Conservation (phyloP, 495 filamentous ascomycete species). For the Podospora sp. region DNA sequence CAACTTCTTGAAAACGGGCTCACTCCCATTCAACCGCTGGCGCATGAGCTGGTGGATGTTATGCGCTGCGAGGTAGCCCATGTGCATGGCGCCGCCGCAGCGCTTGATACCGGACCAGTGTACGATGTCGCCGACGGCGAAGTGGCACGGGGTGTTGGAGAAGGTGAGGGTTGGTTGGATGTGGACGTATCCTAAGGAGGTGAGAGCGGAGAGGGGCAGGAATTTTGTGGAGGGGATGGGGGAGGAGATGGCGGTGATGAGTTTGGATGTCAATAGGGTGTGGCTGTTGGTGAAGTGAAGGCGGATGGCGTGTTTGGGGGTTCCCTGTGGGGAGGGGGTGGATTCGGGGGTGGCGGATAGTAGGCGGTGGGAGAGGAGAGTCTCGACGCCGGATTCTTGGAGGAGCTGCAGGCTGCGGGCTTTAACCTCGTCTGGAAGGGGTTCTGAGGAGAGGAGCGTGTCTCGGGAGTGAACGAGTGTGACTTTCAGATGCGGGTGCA, state of each 20-base stretch:
- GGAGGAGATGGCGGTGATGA: slow-evolving; percentile 63
- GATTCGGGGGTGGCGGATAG: slow-evolving; percentile 34
- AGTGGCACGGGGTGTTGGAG: slow-evolving; percentile 54
- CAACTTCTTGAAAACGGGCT: slow-evolving; percentile 49
- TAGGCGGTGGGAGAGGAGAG: slow-evolving; percentile 55
- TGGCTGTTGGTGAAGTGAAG: slow-evolving; percentile 60
- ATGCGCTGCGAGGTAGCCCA: slow-evolving; percentile 60
- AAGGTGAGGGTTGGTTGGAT: slow-evolving; percentile 56
- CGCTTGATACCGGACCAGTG: slow-evolving; percentile 72
- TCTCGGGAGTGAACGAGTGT: slow-evolving; percentile 68
- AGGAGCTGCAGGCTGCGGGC: slow-evolving; percentile 54
- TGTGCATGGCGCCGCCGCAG: slow-evolving; percentile 68
- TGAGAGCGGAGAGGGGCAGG: slow-evolving; percentile 51
- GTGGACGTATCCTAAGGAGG: slow-evolving; percentile 60
- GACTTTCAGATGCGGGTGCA: slow-evolving; percentile 59
- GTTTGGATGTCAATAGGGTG: slow-evolving; percentile 54
- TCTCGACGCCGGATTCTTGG: slow-evolving; percentile 57
- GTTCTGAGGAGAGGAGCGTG: slow-evolving; percentile 66
- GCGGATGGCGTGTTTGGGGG: slow-evolving; percentile 36
- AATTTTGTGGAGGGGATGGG: slow-evolving; percentile 57
- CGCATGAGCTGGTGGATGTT: slow-evolving; percentile 65
- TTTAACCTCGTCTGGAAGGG: slow-evolving; percentile 66
- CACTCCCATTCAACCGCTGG: slow-evolving; percentile 38
- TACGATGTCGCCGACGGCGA: slow-evolving; percentile 58
- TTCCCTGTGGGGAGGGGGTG: slow-evolving; percentile 28